Conservation (phyloP, 306 rosid genomes). For the Gleditsia sinensis region DNA sequence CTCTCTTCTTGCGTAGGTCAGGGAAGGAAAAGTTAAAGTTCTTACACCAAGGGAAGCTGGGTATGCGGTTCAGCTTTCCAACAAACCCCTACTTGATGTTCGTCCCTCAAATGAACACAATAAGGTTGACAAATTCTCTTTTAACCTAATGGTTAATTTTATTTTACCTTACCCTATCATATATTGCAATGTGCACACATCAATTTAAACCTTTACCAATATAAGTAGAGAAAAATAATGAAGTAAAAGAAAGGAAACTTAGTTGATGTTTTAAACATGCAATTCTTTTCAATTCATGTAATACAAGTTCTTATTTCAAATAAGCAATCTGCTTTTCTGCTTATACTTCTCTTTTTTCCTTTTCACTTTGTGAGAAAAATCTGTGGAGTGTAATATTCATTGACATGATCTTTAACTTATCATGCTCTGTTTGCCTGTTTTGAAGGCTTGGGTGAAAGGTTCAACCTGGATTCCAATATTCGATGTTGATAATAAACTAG, state of each 20-base stretch:
- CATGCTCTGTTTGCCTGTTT: slow-evolving; percentile 28
- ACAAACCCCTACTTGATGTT: slow-evolving; percentile 88
- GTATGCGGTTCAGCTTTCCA: slow-evolving; percentile 88
- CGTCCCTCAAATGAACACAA: slow-evolving; percentile 83
- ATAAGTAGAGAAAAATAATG: background rate
- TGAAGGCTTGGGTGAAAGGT: slow-evolving; percentile 93
- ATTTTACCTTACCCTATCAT: slow-evolving; percentile 14
- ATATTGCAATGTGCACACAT: background rate
- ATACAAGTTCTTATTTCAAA: slow-evolving; percentile 14
- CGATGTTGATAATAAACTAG: slow-evolving; percentile 59
- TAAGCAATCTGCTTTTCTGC: slow-evolving; percentile 5
- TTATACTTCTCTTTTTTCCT: background rate
- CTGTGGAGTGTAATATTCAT: background rate
- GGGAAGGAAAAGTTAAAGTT: slow-evolving; percentile 82
- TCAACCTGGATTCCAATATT: slow-evolving; percentile 92
- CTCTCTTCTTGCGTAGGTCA: slow-evolving; percentile 51
- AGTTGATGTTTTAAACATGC: slow-evolving; percentile 17
- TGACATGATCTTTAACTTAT: slow-evolving; percentile 20
- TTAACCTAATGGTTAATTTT: background rate
- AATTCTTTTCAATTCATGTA: slow-evolving; percentile 5
- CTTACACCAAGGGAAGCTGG: slow-evolving; percentile 92
- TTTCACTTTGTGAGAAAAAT: background rate
- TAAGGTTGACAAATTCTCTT: slow-evolving; percentile 53
- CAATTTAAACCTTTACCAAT: slow-evolving; percentile 1
- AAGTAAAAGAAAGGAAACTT: background rate